phyloP scores from a whole-genome alignment of 345 rosid species.

The Eucalyptus coolabah region DNA sequence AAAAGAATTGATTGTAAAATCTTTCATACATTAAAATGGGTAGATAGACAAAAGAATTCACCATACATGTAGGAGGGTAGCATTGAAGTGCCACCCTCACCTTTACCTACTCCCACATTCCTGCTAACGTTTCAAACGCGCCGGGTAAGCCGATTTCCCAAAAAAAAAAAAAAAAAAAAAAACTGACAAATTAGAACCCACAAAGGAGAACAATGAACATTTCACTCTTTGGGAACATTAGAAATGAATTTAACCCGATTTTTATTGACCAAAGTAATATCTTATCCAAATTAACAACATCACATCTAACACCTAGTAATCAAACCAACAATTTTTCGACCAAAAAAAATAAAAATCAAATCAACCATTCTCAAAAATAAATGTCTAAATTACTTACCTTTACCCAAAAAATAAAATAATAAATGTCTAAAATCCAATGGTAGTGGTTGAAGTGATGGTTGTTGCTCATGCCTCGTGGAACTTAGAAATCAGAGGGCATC shows the following conservation, averaged over 20 bases:
- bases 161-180: neutral
- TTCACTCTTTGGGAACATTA: neutral
- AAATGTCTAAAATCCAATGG: neutral
- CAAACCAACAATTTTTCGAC: neutral
- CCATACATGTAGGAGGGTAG: neutral
- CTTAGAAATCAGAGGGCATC: neutral
- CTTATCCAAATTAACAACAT: neutral
- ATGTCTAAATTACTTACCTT: neutral
- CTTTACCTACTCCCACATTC: neutral
- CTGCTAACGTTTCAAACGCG: neutral
- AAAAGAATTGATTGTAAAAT: neutral
- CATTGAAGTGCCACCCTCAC: neutral
- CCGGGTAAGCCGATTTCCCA: neutral
- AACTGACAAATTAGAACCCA: neutral
- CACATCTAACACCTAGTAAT: neutral
- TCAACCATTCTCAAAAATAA: neutral
- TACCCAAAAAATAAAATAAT: no score
- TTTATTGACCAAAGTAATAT: neutral
- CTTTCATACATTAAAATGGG: neutral
- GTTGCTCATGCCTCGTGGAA: neutral
- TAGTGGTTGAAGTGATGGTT: neutral
- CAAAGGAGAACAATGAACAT: neutral
- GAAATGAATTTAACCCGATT: neutral
- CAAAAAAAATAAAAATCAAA: no score
- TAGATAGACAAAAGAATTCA: neutral